Percentiles rank a stretch among this genome's conserved stretches.
Evolutionary conservation across 306 rosid genomes (phyloP).

Genomic region (Castanea sativa): DNA sequence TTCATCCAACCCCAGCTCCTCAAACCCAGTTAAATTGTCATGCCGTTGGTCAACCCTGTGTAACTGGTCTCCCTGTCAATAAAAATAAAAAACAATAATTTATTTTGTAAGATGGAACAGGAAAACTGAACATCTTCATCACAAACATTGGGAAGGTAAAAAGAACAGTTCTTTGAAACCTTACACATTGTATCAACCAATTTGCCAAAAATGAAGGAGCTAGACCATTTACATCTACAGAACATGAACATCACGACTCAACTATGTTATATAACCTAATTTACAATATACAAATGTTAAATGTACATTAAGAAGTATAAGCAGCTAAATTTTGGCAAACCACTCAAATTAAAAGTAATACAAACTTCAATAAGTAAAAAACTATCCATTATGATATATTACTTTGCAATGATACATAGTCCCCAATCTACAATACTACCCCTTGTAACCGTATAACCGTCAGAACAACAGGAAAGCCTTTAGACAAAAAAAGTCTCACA

Average conservation of each 20-base stretch:
- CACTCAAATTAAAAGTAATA: not conserved
- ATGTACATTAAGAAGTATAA: not conserved
- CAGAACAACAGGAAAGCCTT: not conserved
- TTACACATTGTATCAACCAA: not conserved
- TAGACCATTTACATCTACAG: not conserved
- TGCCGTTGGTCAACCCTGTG: conserved; percentile 21
- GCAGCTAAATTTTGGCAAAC: not conserved
- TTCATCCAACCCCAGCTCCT: conserved; percentile 48
- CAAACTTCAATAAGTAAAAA: not conserved
- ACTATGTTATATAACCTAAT: not conserved
- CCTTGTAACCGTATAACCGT: too few species aligned
- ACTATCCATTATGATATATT: not conserved
- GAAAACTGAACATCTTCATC: conserved; percentile 3
- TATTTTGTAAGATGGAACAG: conserved; percentile 18
- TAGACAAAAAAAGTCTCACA: not conserved
- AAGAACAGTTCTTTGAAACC: not conserved
- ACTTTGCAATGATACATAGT: not conserved
- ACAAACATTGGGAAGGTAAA: not conserved
- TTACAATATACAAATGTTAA: not conserved
- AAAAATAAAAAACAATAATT: conserved; percentile 13
- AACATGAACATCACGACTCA: not conserved
- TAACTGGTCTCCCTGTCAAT: conserved; percentile 41
- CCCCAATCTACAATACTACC: too few species aligned
- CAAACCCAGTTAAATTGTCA: conserved; percentile 34
- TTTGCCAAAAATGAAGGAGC: not conserved